These are phyloP conservation scores for Mycosphaerella sp. DNA, from an alignment of 2,329 filamentous ascomycete species.

Conservation along the genomic window DNA sequence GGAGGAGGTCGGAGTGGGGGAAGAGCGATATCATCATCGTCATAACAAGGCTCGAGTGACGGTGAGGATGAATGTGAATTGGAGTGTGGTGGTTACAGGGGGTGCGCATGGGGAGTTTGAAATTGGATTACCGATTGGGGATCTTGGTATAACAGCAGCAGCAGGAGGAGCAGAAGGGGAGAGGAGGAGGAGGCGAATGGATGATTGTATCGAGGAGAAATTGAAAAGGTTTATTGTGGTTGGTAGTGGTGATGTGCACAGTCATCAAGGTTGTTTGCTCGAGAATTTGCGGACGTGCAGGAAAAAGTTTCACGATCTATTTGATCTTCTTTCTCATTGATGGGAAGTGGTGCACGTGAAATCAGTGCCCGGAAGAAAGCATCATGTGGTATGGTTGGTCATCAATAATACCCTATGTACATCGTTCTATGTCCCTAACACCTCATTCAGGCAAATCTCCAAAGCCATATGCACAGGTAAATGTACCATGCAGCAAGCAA, in stretches of 20 bases:
- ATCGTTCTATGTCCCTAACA: no score
- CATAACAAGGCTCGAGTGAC: background rate
- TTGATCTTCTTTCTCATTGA: background rate
- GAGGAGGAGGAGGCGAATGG: background rate
- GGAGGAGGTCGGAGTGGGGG: background rate
- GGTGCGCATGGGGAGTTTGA: background rate
- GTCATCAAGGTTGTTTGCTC: background rate
- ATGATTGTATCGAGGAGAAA: background rate
- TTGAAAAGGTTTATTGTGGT: background rate
- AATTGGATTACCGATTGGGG: background rate
- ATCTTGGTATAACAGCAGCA: background rate
- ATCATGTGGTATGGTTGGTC: background rate
- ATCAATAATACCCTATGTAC: background rate
- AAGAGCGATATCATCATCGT: no score
- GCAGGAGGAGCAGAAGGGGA: background rate
- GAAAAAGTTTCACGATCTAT: background rate
- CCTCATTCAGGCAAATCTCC: background rate
- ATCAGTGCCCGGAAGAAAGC: no score
- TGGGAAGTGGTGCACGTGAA: no score
- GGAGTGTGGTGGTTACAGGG: background rate
- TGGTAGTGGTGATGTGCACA: no score
- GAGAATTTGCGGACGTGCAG: constrained; percentile 1
- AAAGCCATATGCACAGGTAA: background rate
- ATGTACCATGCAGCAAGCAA: background rate
- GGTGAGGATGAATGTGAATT: background rate